Evolutionary conservation across 257 asterid species (phyloP).

Genomic region (Vinca minor): DNA sequence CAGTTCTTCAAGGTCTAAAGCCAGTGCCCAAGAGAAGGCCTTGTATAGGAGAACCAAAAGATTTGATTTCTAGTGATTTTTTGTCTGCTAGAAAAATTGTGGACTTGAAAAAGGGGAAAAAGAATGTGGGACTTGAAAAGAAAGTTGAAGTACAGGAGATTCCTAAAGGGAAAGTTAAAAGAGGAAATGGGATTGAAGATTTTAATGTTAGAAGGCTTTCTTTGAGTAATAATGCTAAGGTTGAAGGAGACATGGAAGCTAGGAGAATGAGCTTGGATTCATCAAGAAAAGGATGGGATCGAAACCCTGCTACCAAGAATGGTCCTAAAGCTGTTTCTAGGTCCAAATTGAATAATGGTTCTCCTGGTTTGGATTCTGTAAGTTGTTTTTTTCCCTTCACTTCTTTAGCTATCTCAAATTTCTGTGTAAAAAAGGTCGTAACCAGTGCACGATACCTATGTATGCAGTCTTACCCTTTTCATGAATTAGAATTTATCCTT

Average conservation of each 20-base stretch:
- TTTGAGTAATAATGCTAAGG: conserved; percentile 43
- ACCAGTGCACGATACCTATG: too few species aligned
- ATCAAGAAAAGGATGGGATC: conserved; percentile 73
- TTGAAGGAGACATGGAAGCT: conserved; percentile 32
- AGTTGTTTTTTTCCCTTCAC: background rate
- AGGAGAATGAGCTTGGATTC: conserved; percentile 79
- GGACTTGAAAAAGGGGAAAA: conserved; percentile 34
- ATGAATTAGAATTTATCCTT: background rate
- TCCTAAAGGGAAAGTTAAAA: conserved; percentile 7
- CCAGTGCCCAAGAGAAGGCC: conserved; percentile 70
- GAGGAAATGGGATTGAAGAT: conserved; percentile 23
- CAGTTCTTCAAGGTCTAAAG: conserved; percentile 68
- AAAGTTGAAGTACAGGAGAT: conserved; percentile 26
- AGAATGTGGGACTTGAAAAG: conserved; percentile 32
- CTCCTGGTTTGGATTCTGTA: conserved; percentile 12
- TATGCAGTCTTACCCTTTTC: too few species aligned
- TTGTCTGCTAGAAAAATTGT: conserved; percentile 39
- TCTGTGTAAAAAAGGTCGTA: too few species aligned
- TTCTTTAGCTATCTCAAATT: background rate
- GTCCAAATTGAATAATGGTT: conserved; percentile 27
- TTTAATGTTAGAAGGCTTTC: conserved; percentile 60
- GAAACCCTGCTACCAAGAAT: conserved; percentile 30
- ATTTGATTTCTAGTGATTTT: conserved; percentile 79
- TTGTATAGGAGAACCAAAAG: conserved; percentile 74
- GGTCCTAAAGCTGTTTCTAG: conserved; percentile 27